Conservation (phyloP, 2,329 filamentous ascomycete genomes). For the Huntiella omanensis region DNA sequence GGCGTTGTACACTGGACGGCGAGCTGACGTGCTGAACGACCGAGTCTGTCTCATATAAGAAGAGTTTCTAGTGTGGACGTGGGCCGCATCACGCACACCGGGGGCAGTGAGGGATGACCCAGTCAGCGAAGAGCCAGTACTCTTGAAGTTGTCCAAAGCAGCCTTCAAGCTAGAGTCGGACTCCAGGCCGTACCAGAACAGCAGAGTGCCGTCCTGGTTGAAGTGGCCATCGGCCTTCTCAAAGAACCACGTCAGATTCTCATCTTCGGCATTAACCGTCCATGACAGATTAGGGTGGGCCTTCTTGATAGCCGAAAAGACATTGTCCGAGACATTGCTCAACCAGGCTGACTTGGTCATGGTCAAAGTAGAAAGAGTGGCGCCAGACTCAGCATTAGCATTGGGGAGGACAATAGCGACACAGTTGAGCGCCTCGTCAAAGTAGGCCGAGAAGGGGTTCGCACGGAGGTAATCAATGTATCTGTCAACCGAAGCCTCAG, state of each 20-base stretch:
- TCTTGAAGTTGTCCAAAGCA: slow-evolving; percentile 68
- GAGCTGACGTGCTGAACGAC: slow-evolving; percentile 44
- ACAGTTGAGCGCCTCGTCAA: slow-evolving; percentile 84
- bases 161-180: slow-evolving; percentile 63
- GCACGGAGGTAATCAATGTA: slow-evolving; percentile 64
- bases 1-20: slow-evolving; percentile 13
- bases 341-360: slow-evolving; percentile 92
- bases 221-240: slow-evolving; percentile 91
- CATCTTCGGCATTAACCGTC: slow-evolving; percentile 92
- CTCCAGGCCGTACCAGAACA: slow-evolving; percentile 92
- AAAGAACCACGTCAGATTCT: slow-evolving; percentile 96
- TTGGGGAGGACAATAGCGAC: slow-evolving; percentile 74
- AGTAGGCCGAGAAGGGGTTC: slow-evolving; percentile 79
- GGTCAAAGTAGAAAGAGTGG: slow-evolving; percentile 74
- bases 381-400: slow-evolving; percentile 43
- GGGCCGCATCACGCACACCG: slow-evolving; percentile 61
- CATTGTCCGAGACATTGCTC: slow-evolving; percentile 85
- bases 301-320: slow-evolving; percentile 84
- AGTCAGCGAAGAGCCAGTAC: slow-evolving; percentile 70
- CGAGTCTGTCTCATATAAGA: slow-evolving; percentile 19
- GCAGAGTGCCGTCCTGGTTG: slow-evolving; percentile 65
- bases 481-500: slow-evolving; percentile 65
- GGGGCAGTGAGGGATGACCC: slow-evolving; percentile 77
- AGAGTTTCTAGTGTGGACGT: slow-evolving; percentile 22
- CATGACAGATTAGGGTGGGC: slow-evolving; percentile 81